Evolutionary conservation across 441 rosid genomes (phyloP).

Genomic region (Gossypium schwendimanii): DNA sequence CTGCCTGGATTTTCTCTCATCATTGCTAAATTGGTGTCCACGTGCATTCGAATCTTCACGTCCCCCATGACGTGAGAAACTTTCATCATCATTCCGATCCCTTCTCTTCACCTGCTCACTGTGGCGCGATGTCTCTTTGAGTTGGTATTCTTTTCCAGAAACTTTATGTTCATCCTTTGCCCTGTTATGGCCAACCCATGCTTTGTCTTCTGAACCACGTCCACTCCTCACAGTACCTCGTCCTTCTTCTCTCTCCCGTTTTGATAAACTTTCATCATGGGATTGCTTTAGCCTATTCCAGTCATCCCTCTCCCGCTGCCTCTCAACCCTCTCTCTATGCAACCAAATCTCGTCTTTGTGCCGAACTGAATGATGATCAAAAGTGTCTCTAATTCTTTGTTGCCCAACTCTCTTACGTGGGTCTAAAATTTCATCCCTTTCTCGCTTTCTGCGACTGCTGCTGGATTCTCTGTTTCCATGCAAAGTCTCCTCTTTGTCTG

Average conservation of each 20-base stretch:
- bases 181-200: constrained; percentile 47
- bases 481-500: constrained; percentile 56
- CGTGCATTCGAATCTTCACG: constrained; percentile 56
- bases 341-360: constrained; percentile 69
- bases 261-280: constrained; percentile 53
- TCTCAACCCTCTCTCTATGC: constrained; percentile 70
- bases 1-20: constrained; percentile 72
- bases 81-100: constrained; percentile 64
- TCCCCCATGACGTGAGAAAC: constrained; percentile 50
- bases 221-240: constrained; percentile 48
- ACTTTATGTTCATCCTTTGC: constrained; percentile 58
- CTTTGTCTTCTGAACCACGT: constrained; percentile 69
- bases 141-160: constrained; percentile 58
- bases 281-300: constrained; percentile 47
- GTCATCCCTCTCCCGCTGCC: constrained; percentile 70
- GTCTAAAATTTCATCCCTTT: constrained; percentile 67
- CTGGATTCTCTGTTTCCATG: constrained; percentile 59
- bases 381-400: constrained; percentile 65
- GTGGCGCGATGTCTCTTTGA: constrained; percentile 57
- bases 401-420: constrained; percentile 72
- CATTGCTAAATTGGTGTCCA: constrained; percentile 38
- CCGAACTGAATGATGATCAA: constrained; percentile 65
- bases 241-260: constrained; percentile 63
- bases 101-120: constrained; percentile 67
- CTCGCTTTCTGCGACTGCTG: constrained; percentile 59